Evolutionary conservation across 2,329 filamentous ascomycete species (phyloP).

Genomic region (Fusarium pseudonygamai): DNA sequence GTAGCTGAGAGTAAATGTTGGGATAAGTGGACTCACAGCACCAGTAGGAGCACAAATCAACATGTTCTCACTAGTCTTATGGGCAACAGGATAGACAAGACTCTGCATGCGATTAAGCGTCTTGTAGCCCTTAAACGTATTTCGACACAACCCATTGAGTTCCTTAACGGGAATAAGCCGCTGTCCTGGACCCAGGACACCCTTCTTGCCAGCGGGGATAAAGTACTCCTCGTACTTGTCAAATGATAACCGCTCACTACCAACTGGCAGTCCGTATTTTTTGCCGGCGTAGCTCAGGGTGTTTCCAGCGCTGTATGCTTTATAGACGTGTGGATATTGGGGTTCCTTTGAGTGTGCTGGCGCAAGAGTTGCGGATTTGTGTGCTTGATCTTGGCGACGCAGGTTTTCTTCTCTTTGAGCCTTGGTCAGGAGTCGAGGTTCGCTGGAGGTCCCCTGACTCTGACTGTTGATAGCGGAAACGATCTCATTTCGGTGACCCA

Average conservation of each 20-base stretch:
- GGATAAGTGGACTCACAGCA: slow-evolving; percentile 66
- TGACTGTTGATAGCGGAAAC: slow-evolving; percentile 56
- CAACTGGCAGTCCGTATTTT: slow-evolving; percentile 83
- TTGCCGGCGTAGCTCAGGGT: slow-evolving; percentile 81
- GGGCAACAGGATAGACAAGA: slow-evolving; percentile 92
- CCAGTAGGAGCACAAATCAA: slow-evolving; percentile 97
- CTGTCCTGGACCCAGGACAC: slow-evolving; percentile 75
- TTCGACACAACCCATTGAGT: slow-evolving; percentile 86
- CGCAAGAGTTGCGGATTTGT: slow-evolving; percentile 80
- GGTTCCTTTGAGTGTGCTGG: slow-evolving; percentile 77
- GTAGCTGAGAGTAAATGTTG: not conserved
- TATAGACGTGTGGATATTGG: slow-evolving; percentile 94
- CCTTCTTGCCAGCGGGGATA: slow-evolving; percentile 84
- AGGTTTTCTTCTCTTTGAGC: slow-evolving; percentile 83
- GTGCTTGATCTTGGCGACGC: slow-evolving; percentile 78
- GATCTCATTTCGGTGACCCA: slow-evolving; percentile 78
- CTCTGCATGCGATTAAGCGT: slow-evolving; percentile 98
- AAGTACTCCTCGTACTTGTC: slow-evolving; percentile 89
- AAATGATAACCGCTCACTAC: slow-evolving; percentile 74
- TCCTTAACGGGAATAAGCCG: slow-evolving; percentile 81
- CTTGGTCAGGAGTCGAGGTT: slow-evolving; percentile 71
- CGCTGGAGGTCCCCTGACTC: slow-evolving; percentile 48
- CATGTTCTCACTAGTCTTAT: slow-evolving; percentile 98
- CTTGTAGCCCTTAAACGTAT: slow-evolving; percentile 96
- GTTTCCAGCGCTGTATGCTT: slow-evolving; percentile 83